Percentiles rank a stretch among this genome's conserved stretches.
Conservation (phyloP, 495 filamentous ascomycete species). For the Trichoderma gamsii region DNA sequence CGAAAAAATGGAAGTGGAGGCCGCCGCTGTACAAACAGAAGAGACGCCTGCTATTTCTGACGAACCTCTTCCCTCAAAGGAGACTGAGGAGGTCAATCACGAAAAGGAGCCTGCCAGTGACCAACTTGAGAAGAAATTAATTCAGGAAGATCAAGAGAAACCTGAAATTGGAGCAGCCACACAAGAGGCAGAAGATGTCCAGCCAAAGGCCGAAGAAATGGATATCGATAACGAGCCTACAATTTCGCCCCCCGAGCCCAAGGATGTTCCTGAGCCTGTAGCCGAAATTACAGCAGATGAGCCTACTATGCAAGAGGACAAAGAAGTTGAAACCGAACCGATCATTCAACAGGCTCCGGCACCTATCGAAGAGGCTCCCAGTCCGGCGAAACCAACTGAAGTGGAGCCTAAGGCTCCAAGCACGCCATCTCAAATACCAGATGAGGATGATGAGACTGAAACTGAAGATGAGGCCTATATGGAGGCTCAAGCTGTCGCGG, state of each 20-base stretch:
- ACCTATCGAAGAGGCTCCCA: conserved; percentile 23
- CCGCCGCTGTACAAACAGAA: background rate
- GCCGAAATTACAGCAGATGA: background rate
- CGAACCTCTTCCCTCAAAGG: background rate
- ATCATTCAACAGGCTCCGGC: background rate
- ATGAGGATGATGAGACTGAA: conserved; percentile 53
- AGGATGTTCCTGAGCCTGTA: background rate
- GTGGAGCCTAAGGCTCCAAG: conserved; percentile 26
- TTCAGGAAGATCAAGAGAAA: background rate
- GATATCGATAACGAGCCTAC: conserved; percentile 22
- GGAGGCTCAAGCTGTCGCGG: conserved; percentile 50
- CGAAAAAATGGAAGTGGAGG: background rate
- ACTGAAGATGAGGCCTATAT: conserved; percentile 58
- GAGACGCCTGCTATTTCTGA: background rate
- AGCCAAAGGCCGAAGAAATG: conserved; percentile 37
- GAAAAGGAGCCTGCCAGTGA: background rate
- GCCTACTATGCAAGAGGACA: background rate
- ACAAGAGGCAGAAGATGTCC: conserved; percentile 19
- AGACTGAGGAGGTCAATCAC: background rate
- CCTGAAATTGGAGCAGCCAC: background rate
- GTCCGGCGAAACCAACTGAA: conserved; percentile 26
- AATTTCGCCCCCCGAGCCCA: background rate
- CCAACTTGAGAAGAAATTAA: background rate
- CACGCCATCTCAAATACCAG: conserved; percentile 25
- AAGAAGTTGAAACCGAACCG: background rate